Evolutionary conservation across 768 basidiomycete genomes (phyloP), one percentile per base, ranked within the genome.

Genomic region (Panaeolus cyanescens): DNA sequence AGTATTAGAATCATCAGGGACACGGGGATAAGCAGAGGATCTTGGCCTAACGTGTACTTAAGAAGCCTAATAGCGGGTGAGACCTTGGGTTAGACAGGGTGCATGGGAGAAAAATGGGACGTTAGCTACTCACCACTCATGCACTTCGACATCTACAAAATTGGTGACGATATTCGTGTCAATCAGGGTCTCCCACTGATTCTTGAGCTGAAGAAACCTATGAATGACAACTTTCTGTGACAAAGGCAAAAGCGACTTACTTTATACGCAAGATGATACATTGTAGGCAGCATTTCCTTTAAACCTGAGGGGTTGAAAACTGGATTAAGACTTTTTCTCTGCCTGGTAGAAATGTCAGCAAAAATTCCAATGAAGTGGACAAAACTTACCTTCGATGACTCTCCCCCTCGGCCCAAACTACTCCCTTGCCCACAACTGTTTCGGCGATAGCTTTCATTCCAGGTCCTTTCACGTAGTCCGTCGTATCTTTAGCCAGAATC

Each of bases 361-460:
- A 54, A 13, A 12, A 55, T 40, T 34, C 2, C 30, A 17, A 15
- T 34, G 25, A 25, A 33, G 22, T n/a, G 31, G 15, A 56, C 32
- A 20, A 31, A 30, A 54, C 50, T 19, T 31, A 77, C 82, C 77
- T 73, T 55, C 71, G 77, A 66, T 84, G 83, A 39, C 54, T 70
- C 25, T 83, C 81, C 15, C 79, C 80, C 55, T 75, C 76, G 10
- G 77, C 73, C 64, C 74, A 74, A 15, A 83, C 61, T 19, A 83
- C 62, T 5, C 76, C 74, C 32, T 66, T 70, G 7, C 80, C 82
- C 13, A 77, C 71, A 54, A 74, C 53, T 53, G 65, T 66, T 36
- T 68, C 68, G 4, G 74, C 64, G 8, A 73, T 37, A 15, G 58
- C 54, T 31, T 68, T 75, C 9, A 70, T 63, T 28, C 68, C 66